Conservation (phyloP, 192 early-diverging fungal species). For the Coemansia sp. region DNA sequence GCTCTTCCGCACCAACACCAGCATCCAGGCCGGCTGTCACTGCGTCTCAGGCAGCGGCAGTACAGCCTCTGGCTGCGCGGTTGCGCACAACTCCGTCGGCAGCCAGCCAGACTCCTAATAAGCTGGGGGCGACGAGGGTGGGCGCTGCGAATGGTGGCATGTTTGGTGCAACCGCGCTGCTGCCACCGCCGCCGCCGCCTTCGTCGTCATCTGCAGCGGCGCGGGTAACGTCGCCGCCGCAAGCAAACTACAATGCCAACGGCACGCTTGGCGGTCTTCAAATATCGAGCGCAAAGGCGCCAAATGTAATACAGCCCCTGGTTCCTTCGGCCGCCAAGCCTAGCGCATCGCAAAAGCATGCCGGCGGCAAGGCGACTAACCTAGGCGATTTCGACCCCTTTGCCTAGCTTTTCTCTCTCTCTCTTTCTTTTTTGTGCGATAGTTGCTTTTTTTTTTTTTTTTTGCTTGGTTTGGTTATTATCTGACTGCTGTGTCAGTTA, state of each 20-base stretch:
- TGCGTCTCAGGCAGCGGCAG: neutral
- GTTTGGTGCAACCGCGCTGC: too few relatives aligned
- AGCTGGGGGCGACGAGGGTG: conserved; percentile 8
- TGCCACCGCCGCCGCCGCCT: conserved; percentile 2
- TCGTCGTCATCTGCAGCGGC: too few relatives aligned
- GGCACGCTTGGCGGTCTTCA: neutral
- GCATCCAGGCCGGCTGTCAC: neutral
- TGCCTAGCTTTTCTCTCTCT: too few relatives aligned
- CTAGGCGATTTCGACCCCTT: conserved; percentile 47
- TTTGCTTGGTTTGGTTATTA: too few relatives aligned
- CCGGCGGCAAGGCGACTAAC: conserved; percentile 32
- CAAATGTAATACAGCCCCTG: neutral
- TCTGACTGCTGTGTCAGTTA: too few relatives aligned
- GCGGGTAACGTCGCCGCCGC: neutral
- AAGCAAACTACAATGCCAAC: neutral
- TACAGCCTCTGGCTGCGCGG: neutral
- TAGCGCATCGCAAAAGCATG: conserved; percentile 19
- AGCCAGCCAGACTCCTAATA: neutral
- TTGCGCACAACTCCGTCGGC: conserved; percentile 7
- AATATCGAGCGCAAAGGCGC: neutral
- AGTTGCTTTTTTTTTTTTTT: neutral
- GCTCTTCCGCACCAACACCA: neutral
- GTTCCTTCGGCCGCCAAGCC: neutral
- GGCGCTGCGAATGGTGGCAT: neutral
- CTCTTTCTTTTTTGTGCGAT: too few relatives aligned